Evolutionary conservation across 2,329 filamentous ascomycete species (phyloP), one percentile per base, ranked within the genome.

Genomic region (Nemania sp.): DNA sequence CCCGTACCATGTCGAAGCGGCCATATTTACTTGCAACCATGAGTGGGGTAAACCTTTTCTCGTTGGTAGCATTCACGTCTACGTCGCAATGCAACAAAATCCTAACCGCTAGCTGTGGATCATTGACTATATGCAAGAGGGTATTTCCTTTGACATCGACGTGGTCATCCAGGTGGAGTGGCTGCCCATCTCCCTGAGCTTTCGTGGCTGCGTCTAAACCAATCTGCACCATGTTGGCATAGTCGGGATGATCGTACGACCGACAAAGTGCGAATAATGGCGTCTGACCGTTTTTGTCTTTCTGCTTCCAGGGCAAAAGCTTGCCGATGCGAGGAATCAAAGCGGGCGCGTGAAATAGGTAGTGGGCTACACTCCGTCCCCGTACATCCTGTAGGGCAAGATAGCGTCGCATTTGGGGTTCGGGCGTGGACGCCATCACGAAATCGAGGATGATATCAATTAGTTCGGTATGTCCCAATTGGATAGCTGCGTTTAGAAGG

Each of bases 1-100:
- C 88, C 60, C 93, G 84, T 17, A 99, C 94, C 81, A 97, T 91
- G 69, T 98, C 95, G 55, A 96, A 90, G 64, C 95, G 87, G 35
- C 95, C 95, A 72, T 98, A 99, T 75, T 99, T 99, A 83, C 94
- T 98, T 7, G 94, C 94, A 64, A 99, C 90, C 95, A 99, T 99
- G 58, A 99, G 81, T 1, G 95, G 89, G 0, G 96, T 99, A 72
- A 99, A 98, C 49, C 87, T 89, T 77, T 92, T 97, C 69, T 98
- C 93, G 71, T 99, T 99, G 9, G 89, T 90, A 9, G 94, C 93
- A 76, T 99, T 99, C 57, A 94, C 91, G 72, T 99, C 92, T n/a
- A 92, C 90, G 68, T 99, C 95, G 76, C 93, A 96, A 61, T 89
- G 85, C 57, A 90, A 84, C 37, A 99, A 80, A 42, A 98, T 89